Base-by-base conservation (phyloP, 345 rosid species). In the Arabidopsis arenosa region DNA sequence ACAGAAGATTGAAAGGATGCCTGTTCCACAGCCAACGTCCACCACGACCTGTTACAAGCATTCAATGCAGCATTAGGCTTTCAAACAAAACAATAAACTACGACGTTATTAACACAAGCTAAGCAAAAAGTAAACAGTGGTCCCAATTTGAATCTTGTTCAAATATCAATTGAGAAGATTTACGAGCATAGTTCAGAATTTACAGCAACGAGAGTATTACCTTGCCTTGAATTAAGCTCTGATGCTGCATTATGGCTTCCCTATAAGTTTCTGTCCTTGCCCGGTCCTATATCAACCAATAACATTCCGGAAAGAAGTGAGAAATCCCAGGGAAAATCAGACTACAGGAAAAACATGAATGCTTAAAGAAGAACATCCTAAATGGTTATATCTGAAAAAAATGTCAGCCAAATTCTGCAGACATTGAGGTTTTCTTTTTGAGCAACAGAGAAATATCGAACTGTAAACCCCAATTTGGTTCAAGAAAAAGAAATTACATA, bases 1-100 rank as follows among this genome's bases (percentile, higher is more conserved):
- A 86, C 99, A 95, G 83, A 95, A 95, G 83, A 95, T 89, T 30
- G 99, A 88, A 70, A 95, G 97, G 79, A 95, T 92, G 74, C 98
- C 97, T 11, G 99, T 95, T 62, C 99, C 99, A 75, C 99, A 95
- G 68, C 99, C 99, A 86, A 95, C 99, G 82, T 95, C 97, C 57
- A 95, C 84, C 54, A 95, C 99, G 75, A 95, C 98, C 99, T 95
- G 84, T 57, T 66, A 78, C 40, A 78, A 51, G 23, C 9, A 63
- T 63, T 71, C 54, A 53, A 76, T 41, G 67, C 80, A 70, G 64
- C 61, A 45, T 63, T 13, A 68, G 23, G 66, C 48, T 69, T 59
- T 51, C 28, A 60, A 51, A 47, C 7, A 51, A 37, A 52, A 68
- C 39, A 44, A 15, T 21, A 33, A 65, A 60, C 17, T 13, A 41